Conservation (phyloP, 2,329 filamentous ascomycete species). For the Penicillium sp. region DNA sequence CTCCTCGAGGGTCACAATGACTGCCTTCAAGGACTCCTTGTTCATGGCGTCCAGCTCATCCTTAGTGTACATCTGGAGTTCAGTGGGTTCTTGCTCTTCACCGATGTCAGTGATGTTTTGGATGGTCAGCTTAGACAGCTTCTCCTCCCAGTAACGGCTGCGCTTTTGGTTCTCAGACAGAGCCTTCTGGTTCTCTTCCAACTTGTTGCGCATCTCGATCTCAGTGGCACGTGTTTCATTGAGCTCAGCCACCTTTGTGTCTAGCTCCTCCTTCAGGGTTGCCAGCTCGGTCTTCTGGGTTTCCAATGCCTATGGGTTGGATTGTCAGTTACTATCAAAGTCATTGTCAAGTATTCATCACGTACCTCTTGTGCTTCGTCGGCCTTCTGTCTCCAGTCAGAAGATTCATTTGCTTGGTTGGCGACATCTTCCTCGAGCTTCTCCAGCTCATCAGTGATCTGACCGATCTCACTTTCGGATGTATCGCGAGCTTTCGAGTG, state of each 20-base stretch:
- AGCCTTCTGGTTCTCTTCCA: conserved; percentile 93
- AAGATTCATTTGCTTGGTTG: conserved; percentile 73
- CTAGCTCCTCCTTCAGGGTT: conserved; percentile 78
- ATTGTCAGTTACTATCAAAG: conserved; percentile 21
- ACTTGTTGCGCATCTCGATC: conserved; percentile 97
- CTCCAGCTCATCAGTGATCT: conserved; percentile 71
- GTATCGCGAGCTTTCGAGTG: conserved; percentile 80
- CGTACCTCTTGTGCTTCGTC: conserved; percentile 74
- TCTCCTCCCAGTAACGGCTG: conserved; percentile 83
- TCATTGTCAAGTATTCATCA: background rate
- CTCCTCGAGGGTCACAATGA: conserved; percentile 68
- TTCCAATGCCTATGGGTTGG: conserved; percentile 60
- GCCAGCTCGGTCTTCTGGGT: conserved; percentile 79
- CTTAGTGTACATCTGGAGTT: conserved; percentile 75
- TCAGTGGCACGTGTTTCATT: conserved; percentile 87
- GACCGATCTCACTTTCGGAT: conserved; percentile 75
- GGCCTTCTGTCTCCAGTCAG: conserved; percentile 70
- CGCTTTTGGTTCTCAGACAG: conserved; percentile 84
- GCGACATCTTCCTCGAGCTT: conserved; percentile 76
- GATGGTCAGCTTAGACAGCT: conserved; percentile 77
- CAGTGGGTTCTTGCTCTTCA: conserved; percentile 51
- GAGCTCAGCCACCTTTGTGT: conserved; percentile 80
- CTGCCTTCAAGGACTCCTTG: conserved; percentile 63
- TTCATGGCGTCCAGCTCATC: conserved; percentile 67
- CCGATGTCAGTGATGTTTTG: conserved; percentile 77